Conservation (phyloP, 2,329 filamentous ascomycete genomes). For the Rhynchosporium agropyri region DNA sequence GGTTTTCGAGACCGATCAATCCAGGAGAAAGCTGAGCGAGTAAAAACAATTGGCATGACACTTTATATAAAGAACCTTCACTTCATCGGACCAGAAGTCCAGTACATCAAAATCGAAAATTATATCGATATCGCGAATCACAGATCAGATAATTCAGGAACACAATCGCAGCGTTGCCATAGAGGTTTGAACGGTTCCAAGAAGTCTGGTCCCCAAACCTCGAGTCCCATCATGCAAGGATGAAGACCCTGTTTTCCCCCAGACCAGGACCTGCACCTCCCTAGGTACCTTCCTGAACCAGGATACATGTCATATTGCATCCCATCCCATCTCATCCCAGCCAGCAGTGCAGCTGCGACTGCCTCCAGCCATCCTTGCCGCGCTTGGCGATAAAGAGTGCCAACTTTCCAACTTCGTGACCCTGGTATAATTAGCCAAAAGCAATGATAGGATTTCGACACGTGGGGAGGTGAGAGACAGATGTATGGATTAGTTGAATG, state of each 20-base stretch:
- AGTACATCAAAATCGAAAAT: not conserved
- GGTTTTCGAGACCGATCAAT: not conserved
- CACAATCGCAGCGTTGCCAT: too few relatives aligned
- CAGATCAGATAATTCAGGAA: not conserved
- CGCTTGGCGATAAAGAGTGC: slow-evolving; percentile 3
- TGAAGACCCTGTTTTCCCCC: slow-evolving; percentile 8
- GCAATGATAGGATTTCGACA: too few relatives aligned
- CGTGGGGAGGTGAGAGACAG: too few relatives aligned
- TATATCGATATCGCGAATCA: not conserved
- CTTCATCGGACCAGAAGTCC: not conserved
- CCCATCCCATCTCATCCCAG: too few relatives aligned
- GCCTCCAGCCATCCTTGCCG: slow-evolving; percentile 12
- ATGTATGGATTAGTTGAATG: too few relatives aligned
- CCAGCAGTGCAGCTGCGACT: not conserved
- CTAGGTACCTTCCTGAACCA: too few relatives aligned
- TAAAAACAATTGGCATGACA: slow-evolving; percentile 4
- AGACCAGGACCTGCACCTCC: not conserved
- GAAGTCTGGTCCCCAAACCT: too few relatives aligned
- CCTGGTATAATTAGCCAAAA: not conserved
- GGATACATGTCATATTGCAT: slow-evolving; percentile 8
- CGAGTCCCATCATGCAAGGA: not conserved
- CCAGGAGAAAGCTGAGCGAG: not conserved
- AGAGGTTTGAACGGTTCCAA: too few relatives aligned
- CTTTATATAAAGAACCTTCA: not conserved
- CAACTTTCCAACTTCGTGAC: slow-evolving; percentile 11